A percentile compares a stretch with the other conserved stretches of the same genome.
Conservation (phyloP, 768 basidiomycete genomes). For the Tricholomella constricta region DNA sequence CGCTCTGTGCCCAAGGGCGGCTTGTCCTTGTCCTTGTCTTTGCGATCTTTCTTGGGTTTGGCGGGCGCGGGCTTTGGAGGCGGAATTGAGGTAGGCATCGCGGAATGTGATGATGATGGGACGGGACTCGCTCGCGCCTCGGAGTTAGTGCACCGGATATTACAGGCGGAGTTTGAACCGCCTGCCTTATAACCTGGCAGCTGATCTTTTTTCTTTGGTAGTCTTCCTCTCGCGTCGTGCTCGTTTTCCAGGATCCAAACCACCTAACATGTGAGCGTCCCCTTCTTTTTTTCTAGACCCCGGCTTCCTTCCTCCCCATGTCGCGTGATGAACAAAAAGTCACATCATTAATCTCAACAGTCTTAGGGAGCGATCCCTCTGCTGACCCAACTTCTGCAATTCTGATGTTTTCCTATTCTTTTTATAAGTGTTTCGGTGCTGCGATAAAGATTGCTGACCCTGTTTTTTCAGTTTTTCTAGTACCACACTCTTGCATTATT, state of each 20-base stretch:
- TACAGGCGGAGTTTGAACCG: constrained; percentile 7
- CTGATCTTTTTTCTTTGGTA: neutral
- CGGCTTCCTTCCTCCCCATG: neutral
- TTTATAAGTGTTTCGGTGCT: too few species aligned
- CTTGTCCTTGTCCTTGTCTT: constrained; percentile 30
- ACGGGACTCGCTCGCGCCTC: too few species aligned
- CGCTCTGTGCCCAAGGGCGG: constrained; percentile 50
- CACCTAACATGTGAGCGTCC: too few species aligned
- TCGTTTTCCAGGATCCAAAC: too few species aligned
- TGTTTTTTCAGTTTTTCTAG: too few species aligned
- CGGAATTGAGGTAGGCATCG: too few species aligned
- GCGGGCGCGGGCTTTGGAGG: constrained; percentile 18
- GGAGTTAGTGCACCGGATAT: too few species aligned
- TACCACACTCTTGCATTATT: too few species aligned
- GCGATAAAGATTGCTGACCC: too few species aligned
- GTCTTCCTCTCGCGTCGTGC: neutral
- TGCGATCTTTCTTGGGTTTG: constrained; percentile 39
- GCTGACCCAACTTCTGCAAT: constrained; percentile 64
- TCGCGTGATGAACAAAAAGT: constrained; percentile 51
- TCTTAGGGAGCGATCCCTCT: constrained; percentile 50
- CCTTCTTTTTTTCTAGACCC: too few species aligned
- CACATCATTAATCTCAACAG: constrained; percentile 72
- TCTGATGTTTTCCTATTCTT: constrained; percentile 38
- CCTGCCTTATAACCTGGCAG: neutral
- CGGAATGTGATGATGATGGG: constrained; percentile 5